Evolutionary conservation across 2,329 filamentous ascomycete species (phyloP), one percentile per base, ranked within the genome.

Genomic region (Monosporascus sp.): DNA sequence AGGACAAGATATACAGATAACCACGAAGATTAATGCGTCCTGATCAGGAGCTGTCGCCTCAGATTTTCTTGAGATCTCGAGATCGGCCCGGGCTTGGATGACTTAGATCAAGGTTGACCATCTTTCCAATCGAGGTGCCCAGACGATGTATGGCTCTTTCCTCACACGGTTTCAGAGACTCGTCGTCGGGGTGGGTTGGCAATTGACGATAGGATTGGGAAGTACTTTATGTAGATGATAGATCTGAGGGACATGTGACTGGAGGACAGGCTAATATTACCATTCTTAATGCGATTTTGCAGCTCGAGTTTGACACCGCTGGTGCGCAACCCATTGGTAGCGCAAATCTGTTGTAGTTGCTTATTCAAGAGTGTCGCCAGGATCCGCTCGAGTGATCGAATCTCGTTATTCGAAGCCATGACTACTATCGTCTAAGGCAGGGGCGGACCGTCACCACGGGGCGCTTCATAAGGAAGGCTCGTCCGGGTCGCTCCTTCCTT

Each of bases 271-370:
- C 7, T 47, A 24, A 20, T 11, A 45, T 20, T 78, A 97, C 94
- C 82, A 55, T 82, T 77, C 58, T 87, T 82, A 56, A 97, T 88
- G 63, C 93, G 86, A 54, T 76, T 74, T 72, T 96, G 91, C 55
- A 97, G 76, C 43, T 88, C 82, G 37, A 85, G 83, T 77, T 99
- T 99, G 64, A 94, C 87, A 20, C 94, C 94, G 27, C 87, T 89
- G 56, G 89, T 87, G 60, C 83, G 81, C 37, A 96, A 76, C 47
- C 85, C 81, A 73, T 96, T 89, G 56, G 81, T 76, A 58, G 84
- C 81, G 66, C 93, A 88, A 60, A 97, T 86, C 50, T 79, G 79
- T 63, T 91, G 89, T 48, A 97, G 80, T 63, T 92, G 85, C 20
- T 76, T 72, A 63, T 84, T 84, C 31, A 81, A 71, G 22, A 84